Evolutionary conservation across 1,284 basidiomycete species (phyloP).

Genomic region (Takashimella koratensis): DNA sequence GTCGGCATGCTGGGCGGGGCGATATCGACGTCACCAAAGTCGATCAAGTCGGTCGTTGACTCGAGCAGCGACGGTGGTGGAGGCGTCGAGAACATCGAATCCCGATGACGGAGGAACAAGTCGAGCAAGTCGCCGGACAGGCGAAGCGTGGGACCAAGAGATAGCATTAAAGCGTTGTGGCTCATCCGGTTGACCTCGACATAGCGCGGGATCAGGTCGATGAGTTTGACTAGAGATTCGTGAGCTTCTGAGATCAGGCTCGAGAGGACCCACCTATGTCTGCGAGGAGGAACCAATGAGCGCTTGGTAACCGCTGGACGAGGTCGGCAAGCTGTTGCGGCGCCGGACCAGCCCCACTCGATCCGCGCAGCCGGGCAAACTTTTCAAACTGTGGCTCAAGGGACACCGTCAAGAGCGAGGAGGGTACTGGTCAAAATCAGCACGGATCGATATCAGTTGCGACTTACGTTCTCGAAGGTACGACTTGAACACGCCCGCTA

Average conservation of each 20-base stretch:
- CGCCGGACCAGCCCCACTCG: background rate
- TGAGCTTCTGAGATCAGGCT: background rate
- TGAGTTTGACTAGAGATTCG: constrained; percentile 26
- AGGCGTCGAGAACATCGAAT: constrained; percentile 31
- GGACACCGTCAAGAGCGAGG: constrained; percentile 68
- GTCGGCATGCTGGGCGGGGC: constrained; percentile 15
- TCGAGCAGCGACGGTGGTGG: constrained; percentile 20
- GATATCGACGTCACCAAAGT: constrained; percentile 35
- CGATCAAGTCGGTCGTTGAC: constrained; percentile 27
- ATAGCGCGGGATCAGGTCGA: constrained; percentile 41
- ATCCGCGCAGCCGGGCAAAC: background rate
- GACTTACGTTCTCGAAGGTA: constrained; percentile 53
- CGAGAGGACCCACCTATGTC: constrained; percentile 34
- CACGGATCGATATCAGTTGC: background rate
- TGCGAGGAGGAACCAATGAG: constrained; percentile 48
- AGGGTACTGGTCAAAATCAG: constrained; percentile 62
- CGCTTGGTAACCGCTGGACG: constrained; percentile 35
- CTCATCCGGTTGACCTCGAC: constrained; percentile 41
- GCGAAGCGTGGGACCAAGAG: constrained; percentile 43
- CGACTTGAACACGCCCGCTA: constrained; percentile 64
- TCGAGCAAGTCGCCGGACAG: constrained; percentile 34
- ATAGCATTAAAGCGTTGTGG: constrained; percentile 42
- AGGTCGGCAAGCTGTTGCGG: constrained; percentile 20
- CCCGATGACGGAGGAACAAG: constrained; percentile 31
- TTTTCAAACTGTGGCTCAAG: constrained; percentile 70